Evolutionary conservation across 768 basidiomycete genomes (phyloP), one percentile per base, ranked within the genome.

Genomic region (Suillus lakei): DNA sequence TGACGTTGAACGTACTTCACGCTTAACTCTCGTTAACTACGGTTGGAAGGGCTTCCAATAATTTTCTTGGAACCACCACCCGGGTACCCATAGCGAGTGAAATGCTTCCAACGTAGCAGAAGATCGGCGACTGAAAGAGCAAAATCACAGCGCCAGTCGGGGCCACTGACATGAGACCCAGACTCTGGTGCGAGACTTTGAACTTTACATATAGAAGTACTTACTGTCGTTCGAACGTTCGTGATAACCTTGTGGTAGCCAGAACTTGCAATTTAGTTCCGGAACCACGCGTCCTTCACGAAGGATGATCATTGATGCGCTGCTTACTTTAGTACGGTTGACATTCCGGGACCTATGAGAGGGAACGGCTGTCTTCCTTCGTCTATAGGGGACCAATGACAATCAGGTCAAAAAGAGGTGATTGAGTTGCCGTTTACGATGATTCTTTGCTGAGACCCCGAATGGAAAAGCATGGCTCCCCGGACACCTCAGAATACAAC

Each of bases 401-500:
- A 34, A 34, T 34, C 32, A 34, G 32, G 32, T 34, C 32, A 34
- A 8, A 34, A 34, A 34, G 32, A 34, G 7, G 32, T 34, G 32
- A 34, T 34, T 34, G 32, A 34, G 32, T 34, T 34, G 36, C 36
- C 36, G 36, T 38, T 12, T 38, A 38, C 10, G 12, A 38, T 38
- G 1, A 34, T 34, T 12, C 28, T 30, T 51, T 53, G 9, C 16
- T 30, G 32, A 34, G 53, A 54, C 53, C 53, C 53, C 30, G 53
- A 1, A 54, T 34, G 12, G 4, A 44, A 8, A 7, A 34, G 16
- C 44, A 39, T n/a, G 61, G 43, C 50, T 61, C 63, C 53, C 54
- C 67, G 46, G 50, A 60, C 67, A 71, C 77, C 76, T 67, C 48
- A 1, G 68, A 53, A 48, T 12, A 43, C 62, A 41, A 60, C 15